Evolutionary conservation across 2,329 filamentous ascomycete genomes (phyloP), one percentile per base, ranked within the genome.

Genomic region (Fulvia fulva): DNA sequence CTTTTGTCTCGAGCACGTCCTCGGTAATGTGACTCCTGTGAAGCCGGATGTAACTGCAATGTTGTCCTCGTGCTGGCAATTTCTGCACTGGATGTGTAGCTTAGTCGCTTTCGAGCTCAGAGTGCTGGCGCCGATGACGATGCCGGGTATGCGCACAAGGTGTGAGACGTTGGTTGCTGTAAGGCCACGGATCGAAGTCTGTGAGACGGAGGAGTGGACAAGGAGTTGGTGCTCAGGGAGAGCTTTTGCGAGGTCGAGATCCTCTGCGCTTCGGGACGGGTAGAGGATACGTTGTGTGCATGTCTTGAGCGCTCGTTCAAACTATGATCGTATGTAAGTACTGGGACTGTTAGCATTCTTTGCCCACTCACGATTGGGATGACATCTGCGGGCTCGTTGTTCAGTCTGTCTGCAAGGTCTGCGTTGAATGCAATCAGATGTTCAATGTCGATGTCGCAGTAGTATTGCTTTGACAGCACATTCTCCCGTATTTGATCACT

Each of bases 401-500:
- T 89, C 62, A 99, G 81, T 71, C 87, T 87, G 74, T 97, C 90
- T 26, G 93, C 94, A 60, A 99, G 82, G 74, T 97, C 91, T 76
- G 97, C 93, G 71, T 96, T 94, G 77, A 92, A 97, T 61, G 89
- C 94, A 74, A 97, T 97, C 59, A 99, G 79, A 73, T 99, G 93
- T 62, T 89, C 90, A 67, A 99, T 90, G 73, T 99, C 92, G 72
- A 99, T 85, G 74, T 99, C 93, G 79, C 94, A 97, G 75, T 88
- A 97, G 78, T 91, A 97, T 68, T 92, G 91, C 73, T 96, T 94
- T 44, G 96, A 81, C 1, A 97, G 83, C 7, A 94, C 91, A 78
- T 99, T 99, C 72, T 97, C 91, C 68, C 90, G 86, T 59, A 99
- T 84, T 76, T 97, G 94, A 70, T 97, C 93, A 83, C 94, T 95